Evolutionary conservation across 345 rosid genomes (phyloP).

Genomic region (Populus pruinosa): DNA sequence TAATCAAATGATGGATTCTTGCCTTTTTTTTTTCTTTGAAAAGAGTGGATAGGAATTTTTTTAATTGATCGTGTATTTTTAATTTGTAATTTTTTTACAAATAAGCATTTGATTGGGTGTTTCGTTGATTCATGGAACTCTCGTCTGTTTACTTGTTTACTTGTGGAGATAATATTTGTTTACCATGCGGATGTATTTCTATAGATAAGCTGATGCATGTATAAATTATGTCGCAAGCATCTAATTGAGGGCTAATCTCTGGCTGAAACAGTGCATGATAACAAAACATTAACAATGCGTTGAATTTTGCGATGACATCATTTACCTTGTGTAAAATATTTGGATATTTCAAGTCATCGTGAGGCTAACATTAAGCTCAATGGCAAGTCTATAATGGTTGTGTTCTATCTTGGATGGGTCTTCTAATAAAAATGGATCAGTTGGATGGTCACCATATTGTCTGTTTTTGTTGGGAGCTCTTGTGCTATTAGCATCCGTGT

Average conservation of each 20-base stretch:
- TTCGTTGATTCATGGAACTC: constrained; percentile 39
- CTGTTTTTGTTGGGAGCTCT: background rate
- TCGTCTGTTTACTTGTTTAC: constrained; percentile 37
- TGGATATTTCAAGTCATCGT: constrained; percentile 8
- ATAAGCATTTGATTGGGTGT: constrained; percentile 21
- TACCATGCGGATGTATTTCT: constrained; percentile 8
- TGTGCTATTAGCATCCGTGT: background rate
- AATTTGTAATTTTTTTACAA: constrained; percentile 4
- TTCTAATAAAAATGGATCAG: constrained; percentile 9
- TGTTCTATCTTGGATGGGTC: constrained; percentile 21
- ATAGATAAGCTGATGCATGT: constrained; percentile 21
- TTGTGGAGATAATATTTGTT: constrained; percentile 20
- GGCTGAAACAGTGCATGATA: constrained; percentile 35
- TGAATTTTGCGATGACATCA: constrained; percentile 13
- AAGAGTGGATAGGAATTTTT: background rate
- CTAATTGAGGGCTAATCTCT: constrained; percentile 34
- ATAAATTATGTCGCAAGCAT: constrained; percentile 24
- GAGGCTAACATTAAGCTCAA: constrained; percentile 2
- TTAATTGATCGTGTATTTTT: constrained; percentile 12
- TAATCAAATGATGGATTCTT: constrained; percentile 10
- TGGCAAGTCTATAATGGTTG: constrained; percentile 1
- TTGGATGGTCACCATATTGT: constrained; percentile 26
- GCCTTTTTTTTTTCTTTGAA: background rate
- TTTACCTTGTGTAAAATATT: constrained; percentile 1
- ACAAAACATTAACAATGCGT: constrained; percentile 13